These are phyloP conservation scores for Camillea tinctor DNA, from an alignment of 2,329 filamentous ascomycete species.

Conservation along the genomic window DNA sequence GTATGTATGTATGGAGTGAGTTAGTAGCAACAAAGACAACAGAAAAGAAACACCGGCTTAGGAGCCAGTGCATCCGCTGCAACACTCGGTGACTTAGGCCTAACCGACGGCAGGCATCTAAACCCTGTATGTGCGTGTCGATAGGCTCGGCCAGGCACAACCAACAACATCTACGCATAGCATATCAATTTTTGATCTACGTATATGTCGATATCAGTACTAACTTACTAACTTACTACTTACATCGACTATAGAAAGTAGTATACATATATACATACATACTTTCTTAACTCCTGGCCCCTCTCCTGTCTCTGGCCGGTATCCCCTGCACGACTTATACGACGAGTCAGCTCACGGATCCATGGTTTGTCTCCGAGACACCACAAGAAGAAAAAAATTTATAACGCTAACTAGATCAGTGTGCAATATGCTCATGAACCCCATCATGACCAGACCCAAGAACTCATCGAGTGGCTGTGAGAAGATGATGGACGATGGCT, in stretches of 20 bases:
- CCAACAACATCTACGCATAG: neutral
- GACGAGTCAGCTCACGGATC: neutral
- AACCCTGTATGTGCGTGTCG: neutral
- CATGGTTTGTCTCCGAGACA: neutral
- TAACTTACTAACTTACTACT: no score
- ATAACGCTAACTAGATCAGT: no score
- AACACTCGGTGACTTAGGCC: neutral
- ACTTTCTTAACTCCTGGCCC: no score
- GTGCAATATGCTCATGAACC: no score
- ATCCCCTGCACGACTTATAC: neutral
- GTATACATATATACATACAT: no score
- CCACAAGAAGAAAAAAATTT: no score
- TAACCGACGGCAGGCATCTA: neutral
- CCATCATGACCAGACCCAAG: no score
- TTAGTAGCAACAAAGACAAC: no score
- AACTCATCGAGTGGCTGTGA: no score
- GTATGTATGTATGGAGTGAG: no score
- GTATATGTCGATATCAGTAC: no score
- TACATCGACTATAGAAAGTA: no score
- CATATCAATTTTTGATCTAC: neutral
- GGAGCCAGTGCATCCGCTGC: neutral
- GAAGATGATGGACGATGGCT: neutral
- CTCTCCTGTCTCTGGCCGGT: neutral
- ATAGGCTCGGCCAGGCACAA: neutral
- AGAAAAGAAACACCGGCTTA: neutral